Evolutionary conservation across 2,329 filamentous ascomycete species (phyloP).

Genomic region (Coniochaeta sp.): DNA sequence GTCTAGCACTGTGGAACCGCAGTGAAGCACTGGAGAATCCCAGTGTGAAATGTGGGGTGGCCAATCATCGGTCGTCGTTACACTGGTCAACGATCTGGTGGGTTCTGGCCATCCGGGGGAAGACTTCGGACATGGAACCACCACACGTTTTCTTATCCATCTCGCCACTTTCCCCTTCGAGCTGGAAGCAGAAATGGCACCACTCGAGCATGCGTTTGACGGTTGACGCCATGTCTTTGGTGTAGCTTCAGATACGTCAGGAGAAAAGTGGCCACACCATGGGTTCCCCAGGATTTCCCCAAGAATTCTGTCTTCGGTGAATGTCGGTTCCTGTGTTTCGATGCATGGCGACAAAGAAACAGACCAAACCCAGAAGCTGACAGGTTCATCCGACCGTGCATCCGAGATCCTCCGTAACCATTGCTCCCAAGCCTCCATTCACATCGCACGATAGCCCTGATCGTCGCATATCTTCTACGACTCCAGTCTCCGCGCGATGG

Average conservation of each 20-base stretch:
- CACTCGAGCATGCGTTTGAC: background rate
- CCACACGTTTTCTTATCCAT: background rate
- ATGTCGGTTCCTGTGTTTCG: background rate
- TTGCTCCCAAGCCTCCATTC: background rate
- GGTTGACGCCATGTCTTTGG: background rate
- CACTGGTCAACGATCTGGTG: background rate
- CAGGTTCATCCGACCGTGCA: background rate
- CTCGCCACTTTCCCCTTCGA: background rate
- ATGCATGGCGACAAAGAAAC: background rate
- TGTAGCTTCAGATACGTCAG: too few relatives aligned
- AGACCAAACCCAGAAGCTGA: background rate
- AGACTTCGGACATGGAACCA: background rate
- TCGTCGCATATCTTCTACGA: too few relatives aligned
- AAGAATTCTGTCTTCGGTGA: background rate
- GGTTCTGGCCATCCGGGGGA: background rate
- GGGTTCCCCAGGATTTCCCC: too few relatives aligned
- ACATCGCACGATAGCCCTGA: background rate
- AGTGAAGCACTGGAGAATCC: background rate
- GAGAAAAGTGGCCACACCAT: background rate
- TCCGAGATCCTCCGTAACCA: background rate
- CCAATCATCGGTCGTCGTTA: background rate
- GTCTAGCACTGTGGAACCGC: background rate
- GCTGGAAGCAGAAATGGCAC: constrained; percentile 1
- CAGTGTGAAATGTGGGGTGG: background rate
- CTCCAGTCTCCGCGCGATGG: background rate